Evolutionary conservation across 2,329 filamentous ascomycete species (phyloP), one percentile per base, ranked within the genome.

Genomic region (Penicillium sp.): DNA sequence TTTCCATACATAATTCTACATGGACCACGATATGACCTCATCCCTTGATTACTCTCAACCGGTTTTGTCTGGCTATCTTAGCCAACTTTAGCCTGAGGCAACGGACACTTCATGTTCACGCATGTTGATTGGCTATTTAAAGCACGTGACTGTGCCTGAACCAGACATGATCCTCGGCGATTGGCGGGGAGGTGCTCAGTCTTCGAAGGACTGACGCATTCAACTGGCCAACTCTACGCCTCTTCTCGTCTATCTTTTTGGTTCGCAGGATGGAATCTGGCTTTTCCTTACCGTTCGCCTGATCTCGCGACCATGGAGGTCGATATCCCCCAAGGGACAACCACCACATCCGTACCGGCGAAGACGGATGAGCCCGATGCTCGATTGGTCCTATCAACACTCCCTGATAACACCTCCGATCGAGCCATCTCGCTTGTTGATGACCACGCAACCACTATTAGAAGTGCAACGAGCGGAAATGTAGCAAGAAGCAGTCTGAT

Each of bases 251-350:
- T 4, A 38, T 13, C 19, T 14, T 28, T 37, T 57, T 22, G 33
- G 16, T n/a, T 16, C 49, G 30, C 57, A 60, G 4, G 43, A 65
- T 63, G 62, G 25, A 4, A 1, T 22, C 6, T 46, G 7, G 40
- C 28, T 13, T 8, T 11, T 57, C 55, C 8, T 57, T 61, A 35
- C 35, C 30, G 3, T 22, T 19, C 14, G 35, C 30, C 33, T 66
- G 46, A 60, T 11, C 19, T 11, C 46, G 19, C 40, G 60, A 62
- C 57, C 60, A 65, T 65, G 64, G 62, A 59, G 61, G 63, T 65
- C 60, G 48, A 57, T 25, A 57, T 65, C 11, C 61, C 63, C 35
- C 26, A 59, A 22, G 37, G 58, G 22, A 59, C 59, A 46, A 33
- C 58, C 52, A 30, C 43, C 19, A 19, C 59, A 22, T n/a, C 55